Evolutionary conservation across 768 basidiomycete genomes (phyloP), one percentile per base, ranked within the genome.

Genomic region (Lentinula raphanica): DNA sequence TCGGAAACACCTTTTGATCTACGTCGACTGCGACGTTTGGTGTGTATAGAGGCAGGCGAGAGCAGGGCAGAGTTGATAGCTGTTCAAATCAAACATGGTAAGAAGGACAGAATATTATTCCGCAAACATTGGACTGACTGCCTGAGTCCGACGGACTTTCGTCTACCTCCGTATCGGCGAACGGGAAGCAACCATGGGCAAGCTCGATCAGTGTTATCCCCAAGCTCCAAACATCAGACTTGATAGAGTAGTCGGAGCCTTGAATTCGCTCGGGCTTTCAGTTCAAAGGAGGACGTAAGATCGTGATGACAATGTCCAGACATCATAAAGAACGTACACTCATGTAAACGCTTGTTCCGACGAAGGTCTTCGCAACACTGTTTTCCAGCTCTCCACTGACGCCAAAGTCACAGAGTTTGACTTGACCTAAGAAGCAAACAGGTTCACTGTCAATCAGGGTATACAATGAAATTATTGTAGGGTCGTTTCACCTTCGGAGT

Each of bases 321-420:
- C 9, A 55, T n/a, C 12, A 39, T 15, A 19, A 19, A 49, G 12
- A 27, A 49, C 59, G 36, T 73, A 98, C 97, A 65, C 97, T 98
- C 96, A 98, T 99, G 71, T 99, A 99, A 3, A 95, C 98, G 60
- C 92, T 94, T 11, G 97, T 99, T 27, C 97, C 96, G 38, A 99
- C 97, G 68, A 98, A 99, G 0, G 97, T 98, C 73, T 98, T 94
- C 35, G 97, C 97, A 61, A 98, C 95, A 9, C 92, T 95, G 73
- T 98, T 98, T 75, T 98, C 95, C 65, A 99, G 81, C 71, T 99
- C 97, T 31, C 97, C 97, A 1, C 95, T 98, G 5, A 99, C 97
- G 36, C 97, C 97, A 69, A 98, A 99, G 72, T 99, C 97, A 67
- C 96, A 98, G 53, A 99, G 95, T 76, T 99, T 99, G 81, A 98